Conservation (phyloP, 1,284 basidiomycete genomes). For the Macrocybe sp. region DNA sequence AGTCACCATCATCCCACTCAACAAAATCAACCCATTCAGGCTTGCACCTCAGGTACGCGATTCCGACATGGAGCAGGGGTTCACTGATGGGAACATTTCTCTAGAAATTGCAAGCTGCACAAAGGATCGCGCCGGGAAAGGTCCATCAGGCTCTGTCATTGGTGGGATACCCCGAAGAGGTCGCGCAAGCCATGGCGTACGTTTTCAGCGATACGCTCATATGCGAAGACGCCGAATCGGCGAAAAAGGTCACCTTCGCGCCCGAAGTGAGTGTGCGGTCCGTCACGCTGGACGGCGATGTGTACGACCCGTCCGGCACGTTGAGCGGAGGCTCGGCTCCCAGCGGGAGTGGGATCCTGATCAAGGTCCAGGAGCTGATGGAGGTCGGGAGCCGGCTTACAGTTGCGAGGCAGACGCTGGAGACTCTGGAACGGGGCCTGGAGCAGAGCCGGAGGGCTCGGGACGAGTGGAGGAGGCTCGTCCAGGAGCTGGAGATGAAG, state of each 20-base stretch:
- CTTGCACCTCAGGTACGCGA: constrained; percentile 57
- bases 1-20: constrained; percentile 92
- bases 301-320: constrained; percentile 95
- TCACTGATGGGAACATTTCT: constrained; percentile 4
- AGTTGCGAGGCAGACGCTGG: constrained; percentile 48
- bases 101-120: constrained; percentile 76
- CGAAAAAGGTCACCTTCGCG: constrained; percentile 86
- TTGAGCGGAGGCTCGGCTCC: constrained; percentile 91
- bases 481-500: constrained; percentile 82
- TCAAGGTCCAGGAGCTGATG: constrained; percentile 84
- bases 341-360: constrained; percentile 68
- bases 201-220: constrained; percentile 94
- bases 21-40: constrained; percentile 78
- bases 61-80: not conserved
- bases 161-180: constrained; percentile 82
- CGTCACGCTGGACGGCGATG: constrained; percentile 92
- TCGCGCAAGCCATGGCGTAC: constrained; percentile 87
- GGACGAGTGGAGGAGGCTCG: constrained; percentile 66
- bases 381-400: constrained; percentile 51
- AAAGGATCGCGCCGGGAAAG: constrained; percentile 77
- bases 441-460: constrained; percentile 50
- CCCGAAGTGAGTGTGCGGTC: constrained; percentile 70
- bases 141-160: constrained; percentile 85
- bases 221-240: constrained; percentile 86
- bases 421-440: constrained; percentile 56